These are phyloP conservation scores for Talaromyces sp. DNA, from an alignment of 2,329 filamentous ascomycete species.

Conservation along the genomic window DNA sequence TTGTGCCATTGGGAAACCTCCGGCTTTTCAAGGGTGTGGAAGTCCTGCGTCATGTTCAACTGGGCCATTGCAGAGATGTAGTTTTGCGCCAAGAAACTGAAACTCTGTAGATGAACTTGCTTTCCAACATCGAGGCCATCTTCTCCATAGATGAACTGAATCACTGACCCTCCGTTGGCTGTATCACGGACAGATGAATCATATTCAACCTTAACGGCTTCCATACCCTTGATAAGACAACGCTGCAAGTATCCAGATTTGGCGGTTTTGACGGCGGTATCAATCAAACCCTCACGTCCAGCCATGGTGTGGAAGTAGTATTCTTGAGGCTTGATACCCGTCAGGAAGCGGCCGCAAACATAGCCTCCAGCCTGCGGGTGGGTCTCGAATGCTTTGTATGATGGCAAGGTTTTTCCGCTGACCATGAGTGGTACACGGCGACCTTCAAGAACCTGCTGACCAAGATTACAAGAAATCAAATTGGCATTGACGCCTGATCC, in stretches of 20 bases:
- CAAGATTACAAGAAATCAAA: slow-evolving; percentile 94
- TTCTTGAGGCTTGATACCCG: slow-evolving; percentile 92
- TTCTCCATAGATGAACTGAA: slow-evolving; percentile 96
- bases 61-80: slow-evolving; percentile 73
- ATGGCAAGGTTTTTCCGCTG: slow-evolving; percentile 91
- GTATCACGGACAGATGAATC: slow-evolving; percentile 85
- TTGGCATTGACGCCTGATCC: slow-evolving; percentile 91
- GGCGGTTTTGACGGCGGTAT: slow-evolving; percentile 97
- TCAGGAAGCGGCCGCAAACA: slow-evolving; percentile 94
- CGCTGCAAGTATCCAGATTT: slow-evolving; percentile 94
- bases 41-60: slow-evolving; percentile 60
- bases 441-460: slow-evolving; percentile 93
- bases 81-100: slow-evolving; percentile 85
- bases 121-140: slow-evolving; percentile 93
- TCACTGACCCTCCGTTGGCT: slow-evolving; percentile 83
- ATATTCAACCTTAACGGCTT: slow-evolving; percentile 86
- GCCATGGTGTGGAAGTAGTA: slow-evolving; percentile 99
- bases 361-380: slow-evolving; percentile 87
- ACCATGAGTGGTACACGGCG: slow-evolving; percentile 95
- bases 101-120: slow-evolving; percentile 84
- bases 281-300: slow-evolving; percentile 94
- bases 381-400: slow-evolving; percentile 88
- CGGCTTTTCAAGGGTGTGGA: slow-evolving; percentile 57
- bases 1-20: slow-evolving; percentile 60
- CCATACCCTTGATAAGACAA: slow-evolving; percentile 98